phyloP scores from a whole-genome alignment of 2,329 filamentous ascomycete species.

The Fusarium albosuccineum region DNA sequence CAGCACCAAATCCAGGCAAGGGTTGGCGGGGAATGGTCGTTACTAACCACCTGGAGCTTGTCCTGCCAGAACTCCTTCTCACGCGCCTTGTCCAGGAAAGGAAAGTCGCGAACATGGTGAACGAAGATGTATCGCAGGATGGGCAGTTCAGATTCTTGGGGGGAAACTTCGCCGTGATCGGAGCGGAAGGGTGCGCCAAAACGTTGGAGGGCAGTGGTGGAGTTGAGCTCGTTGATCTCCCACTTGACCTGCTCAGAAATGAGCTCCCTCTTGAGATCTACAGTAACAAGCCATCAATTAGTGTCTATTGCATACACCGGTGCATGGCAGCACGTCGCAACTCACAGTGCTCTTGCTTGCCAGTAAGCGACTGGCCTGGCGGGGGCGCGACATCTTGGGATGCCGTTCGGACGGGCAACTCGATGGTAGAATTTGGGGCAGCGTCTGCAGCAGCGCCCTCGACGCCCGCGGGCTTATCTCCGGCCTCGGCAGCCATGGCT shows the following conservation, averaged over 20 bases:
- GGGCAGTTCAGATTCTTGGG: slow-evolving; percentile 92
- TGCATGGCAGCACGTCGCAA: slow-evolving; percentile 24
- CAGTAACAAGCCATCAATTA: slow-evolving; percentile 19
- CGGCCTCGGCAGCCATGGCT: slow-evolving; percentile 48
- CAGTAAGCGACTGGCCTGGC: slow-evolving; percentile 74
- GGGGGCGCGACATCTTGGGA: slow-evolving; percentile 51
- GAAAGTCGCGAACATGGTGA: slow-evolving; percentile 97
- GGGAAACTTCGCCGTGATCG: slow-evolving; percentile 90
- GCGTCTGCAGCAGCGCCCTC: slow-evolving; percentile 32
- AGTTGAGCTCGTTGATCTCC: slow-evolving; percentile 94
- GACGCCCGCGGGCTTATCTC: slow-evolving; percentile 43
- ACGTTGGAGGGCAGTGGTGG: slow-evolving; percentile 91
- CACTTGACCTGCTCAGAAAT: slow-evolving; percentile 88
- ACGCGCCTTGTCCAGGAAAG: slow-evolving; percentile 93
- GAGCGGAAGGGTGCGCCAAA: slow-evolving; percentile 97
- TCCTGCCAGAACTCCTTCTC: slow-evolving; percentile 99
- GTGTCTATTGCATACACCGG: slow-evolving; percentile 8
- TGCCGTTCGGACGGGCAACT: slow-evolving; percentile 50
- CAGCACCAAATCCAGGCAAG: slow-evolving; percentile 6
- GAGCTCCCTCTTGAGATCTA: slow-evolving; percentile 93
- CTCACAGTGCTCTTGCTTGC: slow-evolving; percentile 98
- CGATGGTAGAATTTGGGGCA: slow-evolving; percentile 27
- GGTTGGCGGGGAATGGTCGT: background rate
- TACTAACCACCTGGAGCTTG: slow-evolving; percentile 89
- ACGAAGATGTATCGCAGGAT: slow-evolving; percentile 97